These are phyloP conservation scores for Eucalyptus albens DNA, from an alignment of 345 rosid genomes.

Conservation along the genomic window DNA sequence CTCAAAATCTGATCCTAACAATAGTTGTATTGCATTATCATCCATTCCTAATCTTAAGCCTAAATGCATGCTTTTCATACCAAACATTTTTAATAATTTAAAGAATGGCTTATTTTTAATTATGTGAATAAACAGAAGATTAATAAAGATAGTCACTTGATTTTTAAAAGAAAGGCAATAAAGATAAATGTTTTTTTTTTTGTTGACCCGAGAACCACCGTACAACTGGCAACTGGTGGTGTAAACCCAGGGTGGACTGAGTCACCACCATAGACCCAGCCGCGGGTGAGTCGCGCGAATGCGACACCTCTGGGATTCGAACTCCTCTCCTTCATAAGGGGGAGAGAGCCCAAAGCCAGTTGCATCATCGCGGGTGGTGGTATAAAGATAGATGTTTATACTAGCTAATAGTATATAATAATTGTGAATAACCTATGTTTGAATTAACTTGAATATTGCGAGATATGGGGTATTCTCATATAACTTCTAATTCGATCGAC, in stretches of 20 bases:
- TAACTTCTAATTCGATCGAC: background rate
- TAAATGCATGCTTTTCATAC: background rate
- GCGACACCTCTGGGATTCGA: too few relatives aligned
- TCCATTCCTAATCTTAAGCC: background rate
- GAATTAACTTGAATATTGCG: background rate
- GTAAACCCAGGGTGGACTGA: too few relatives aligned
- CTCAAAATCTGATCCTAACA: background rate
- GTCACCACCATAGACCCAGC: too few relatives aligned
- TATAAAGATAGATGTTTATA: background rate
- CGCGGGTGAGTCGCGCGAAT: too few relatives aligned
- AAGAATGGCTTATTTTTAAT: background rate
- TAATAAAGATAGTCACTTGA: background rate
- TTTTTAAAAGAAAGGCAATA: background rate
- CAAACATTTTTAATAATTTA: too few relatives aligned
- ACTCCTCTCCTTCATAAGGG: too few relatives aligned
- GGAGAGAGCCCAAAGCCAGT: too few relatives aligned
- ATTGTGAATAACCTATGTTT: background rate
- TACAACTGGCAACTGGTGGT: too few relatives aligned
- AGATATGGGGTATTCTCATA: background rate
- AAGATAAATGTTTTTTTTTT: too few relatives aligned
- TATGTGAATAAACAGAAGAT: background rate
- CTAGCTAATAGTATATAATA: background rate
- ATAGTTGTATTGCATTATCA: background rate
- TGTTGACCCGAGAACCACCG: too few relatives aligned
- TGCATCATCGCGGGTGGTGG: too few relatives aligned